These are phyloP conservation scores for Candida koratica DNA, from an alignment of 805 yeast species.

Conservation along the genomic window DNA sequence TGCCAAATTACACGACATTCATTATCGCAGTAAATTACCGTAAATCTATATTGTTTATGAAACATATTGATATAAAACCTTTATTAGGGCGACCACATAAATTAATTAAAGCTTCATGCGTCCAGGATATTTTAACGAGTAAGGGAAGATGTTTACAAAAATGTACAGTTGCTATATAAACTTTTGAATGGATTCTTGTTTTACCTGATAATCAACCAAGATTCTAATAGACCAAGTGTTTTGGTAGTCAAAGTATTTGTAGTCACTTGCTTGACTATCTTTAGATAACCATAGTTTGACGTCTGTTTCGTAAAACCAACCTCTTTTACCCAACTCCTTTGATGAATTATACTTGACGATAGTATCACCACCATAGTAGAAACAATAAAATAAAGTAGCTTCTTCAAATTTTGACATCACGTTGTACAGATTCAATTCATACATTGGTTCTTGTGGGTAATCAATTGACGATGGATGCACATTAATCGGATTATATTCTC, in stretches of 20 bases:
- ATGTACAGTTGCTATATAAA: conserved; percentile 2
- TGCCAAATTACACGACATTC: conserved; percentile 2
- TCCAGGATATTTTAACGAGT: too few species aligned
- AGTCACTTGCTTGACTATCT: conserved; percentile 50
- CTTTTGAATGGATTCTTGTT: background rate
- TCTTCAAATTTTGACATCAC: conserved; percentile 69
- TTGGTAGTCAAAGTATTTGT: conserved; percentile 85
- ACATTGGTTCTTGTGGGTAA: conserved; percentile 83
- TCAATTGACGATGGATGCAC: conserved; percentile 88
- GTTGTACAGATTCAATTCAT: conserved; percentile 57
- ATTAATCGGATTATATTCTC: conserved; percentile 67
- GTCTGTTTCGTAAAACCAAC: conserved; percentile 76
- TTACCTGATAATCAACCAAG: conserved; percentile 31
- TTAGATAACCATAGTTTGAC: conserved; percentile 78
- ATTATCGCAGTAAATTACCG: too few species aligned
- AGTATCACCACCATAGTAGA: conserved; percentile 69
- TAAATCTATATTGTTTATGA: conserved; percentile 3
- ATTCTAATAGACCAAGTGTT: conserved; percentile 49
- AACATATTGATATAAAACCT: conserved; percentile 1
- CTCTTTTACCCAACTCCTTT: conserved; percentile 68
- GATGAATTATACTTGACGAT: conserved; percentile 57
- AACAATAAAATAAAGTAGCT: conserved; percentile 87
- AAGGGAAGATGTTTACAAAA: background rate
- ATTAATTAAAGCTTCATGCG: too few species aligned
- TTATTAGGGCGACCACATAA: background rate